Evolutionary conservation across 2,329 filamentous ascomycete species (phyloP).

Genomic region (Aspergillus glaucus): DNA sequence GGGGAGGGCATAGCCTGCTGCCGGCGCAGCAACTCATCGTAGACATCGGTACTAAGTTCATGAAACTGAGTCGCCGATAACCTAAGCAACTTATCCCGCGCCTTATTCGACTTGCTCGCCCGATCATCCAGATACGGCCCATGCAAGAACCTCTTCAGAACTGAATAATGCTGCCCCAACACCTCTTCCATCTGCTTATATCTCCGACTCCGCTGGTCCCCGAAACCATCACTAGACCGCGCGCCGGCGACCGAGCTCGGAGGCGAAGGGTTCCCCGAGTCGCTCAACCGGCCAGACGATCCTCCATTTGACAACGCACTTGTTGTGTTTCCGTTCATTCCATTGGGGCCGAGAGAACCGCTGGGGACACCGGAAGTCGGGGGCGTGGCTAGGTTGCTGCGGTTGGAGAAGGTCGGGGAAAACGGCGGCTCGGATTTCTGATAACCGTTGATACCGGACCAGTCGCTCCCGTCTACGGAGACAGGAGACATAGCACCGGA

Average conservation of each 20-base stretch:
- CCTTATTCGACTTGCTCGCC: constrained; percentile 73
- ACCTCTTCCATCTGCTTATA: constrained; percentile 59
- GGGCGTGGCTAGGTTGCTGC: constrained; percentile 56
- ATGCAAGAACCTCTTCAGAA: constrained; percentile 70
- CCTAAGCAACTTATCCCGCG: constrained; percentile 86
- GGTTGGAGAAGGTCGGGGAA: constrained; percentile 45
- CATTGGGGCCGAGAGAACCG: constrained; percentile 56
- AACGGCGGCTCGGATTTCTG: constrained; percentile 40
- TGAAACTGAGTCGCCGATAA: constrained; percentile 91
- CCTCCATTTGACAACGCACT: constrained; percentile 14
- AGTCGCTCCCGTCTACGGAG: constrained; percentile 76
- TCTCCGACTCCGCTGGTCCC: constrained; percentile 56
- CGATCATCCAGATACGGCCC: constrained; percentile 67
- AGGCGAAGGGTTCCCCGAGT: constrained; percentile 61
- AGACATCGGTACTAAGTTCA: constrained; percentile 95
- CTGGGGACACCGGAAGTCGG: constrained; percentile 57
- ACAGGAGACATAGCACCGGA: constrained; percentile 75
- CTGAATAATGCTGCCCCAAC: constrained; percentile 72
- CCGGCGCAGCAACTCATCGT: constrained; percentile 83
- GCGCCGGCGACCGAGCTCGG: constrained; percentile 69
- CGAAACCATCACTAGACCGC: constrained; percentile 63
- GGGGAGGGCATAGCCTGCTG: constrained; percentile 58
- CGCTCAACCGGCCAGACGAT: constrained; percentile 20
- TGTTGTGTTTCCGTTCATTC: constrained; percentile 4
- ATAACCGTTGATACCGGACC: constrained; percentile 66